Evolutionary conservation across 2,329 filamentous ascomycete species (phyloP).

Genomic region (Phyllosticta capitalensis): DNA sequence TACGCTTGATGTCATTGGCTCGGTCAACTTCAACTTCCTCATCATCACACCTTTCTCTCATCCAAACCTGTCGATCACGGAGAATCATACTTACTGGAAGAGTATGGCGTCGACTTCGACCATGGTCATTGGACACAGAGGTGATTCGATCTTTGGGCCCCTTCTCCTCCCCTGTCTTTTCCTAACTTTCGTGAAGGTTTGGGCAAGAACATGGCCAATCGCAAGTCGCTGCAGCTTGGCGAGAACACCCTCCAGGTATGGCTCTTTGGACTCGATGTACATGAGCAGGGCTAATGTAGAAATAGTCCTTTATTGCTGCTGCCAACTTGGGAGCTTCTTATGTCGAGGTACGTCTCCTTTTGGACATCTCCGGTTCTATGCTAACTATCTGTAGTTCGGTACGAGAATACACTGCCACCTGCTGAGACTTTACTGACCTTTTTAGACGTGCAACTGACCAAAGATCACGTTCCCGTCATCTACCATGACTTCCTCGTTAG

Average conservation of each 20-base stretch:
- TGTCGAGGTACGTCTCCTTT: slow-evolving; percentile 44
- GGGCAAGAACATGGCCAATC: slow-evolving; percentile 79
- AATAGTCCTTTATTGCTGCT: slow-evolving; percentile 81
- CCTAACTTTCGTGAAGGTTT: slow-evolving; percentile 52
- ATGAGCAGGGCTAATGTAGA: slow-evolving; percentile 11
- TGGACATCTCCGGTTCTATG: not conserved
- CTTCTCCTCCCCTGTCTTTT: slow-evolving; percentile 2
- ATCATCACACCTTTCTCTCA: slow-evolving; percentile 92
- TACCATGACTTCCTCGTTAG: slow-evolving; percentile 98
- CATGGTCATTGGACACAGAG: slow-evolving; percentile 66
- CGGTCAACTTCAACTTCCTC: slow-evolving; percentile 93
- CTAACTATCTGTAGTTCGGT: slow-evolving; percentile 19
- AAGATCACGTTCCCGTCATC: slow-evolving; percentile 94
- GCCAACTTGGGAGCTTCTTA: slow-evolving; percentile 79
- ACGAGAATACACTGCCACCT: slow-evolving; percentile 2
- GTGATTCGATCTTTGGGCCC: slow-evolving; percentile 17
- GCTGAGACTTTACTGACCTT: not conserved
- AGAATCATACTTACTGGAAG: slow-evolving; percentile 93
- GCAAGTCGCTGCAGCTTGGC: slow-evolving; percentile 82
- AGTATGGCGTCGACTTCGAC: slow-evolving; percentile 80
- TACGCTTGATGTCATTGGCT: slow-evolving; percentile 81
- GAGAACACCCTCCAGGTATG: slow-evolving; percentile 75
- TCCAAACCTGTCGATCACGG: slow-evolving; percentile 85
- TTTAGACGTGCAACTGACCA: slow-evolving; percentile 91
- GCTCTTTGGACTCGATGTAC: not conserved